Conservation (phyloP, 129 eudicot genomes). For the Apium graveolens region DNA sequence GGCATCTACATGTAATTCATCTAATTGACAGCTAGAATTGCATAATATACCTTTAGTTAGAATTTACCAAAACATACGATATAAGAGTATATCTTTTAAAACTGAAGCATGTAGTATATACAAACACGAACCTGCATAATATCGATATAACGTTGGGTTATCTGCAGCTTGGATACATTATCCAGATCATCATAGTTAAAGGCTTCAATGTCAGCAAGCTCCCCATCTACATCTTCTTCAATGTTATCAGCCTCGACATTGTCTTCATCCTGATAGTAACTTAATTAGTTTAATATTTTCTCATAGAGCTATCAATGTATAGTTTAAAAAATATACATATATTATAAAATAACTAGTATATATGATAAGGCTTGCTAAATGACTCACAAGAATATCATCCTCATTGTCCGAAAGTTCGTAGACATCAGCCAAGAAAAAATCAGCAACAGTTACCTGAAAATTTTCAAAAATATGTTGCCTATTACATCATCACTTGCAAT, state of each 20-base stretch:
- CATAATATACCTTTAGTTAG: background rate
- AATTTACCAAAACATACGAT: background rate
- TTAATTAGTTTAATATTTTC: background rate
- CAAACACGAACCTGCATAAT: slow-evolving; percentile 64
- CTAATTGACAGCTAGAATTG: slow-evolving; percentile 2
- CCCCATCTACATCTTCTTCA: slow-evolving; percentile 81
- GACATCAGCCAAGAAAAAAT: slow-evolving; percentile 94
- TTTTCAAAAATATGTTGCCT: background rate
- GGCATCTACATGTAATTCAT: background rate
- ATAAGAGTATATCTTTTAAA: background rate
- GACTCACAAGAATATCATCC: slow-evolving; percentile 59
- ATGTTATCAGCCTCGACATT: slow-evolving; percentile 47
- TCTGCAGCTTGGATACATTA: slow-evolving; percentile 70
- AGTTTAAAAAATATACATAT: background rate
- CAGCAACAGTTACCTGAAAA: slow-evolving; percentile 88
- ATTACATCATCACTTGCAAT: background rate
- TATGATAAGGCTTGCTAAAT: background rate
- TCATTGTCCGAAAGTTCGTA: slow-evolving; percentile 93
- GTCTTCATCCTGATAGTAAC: slow-evolving; percentile 54
- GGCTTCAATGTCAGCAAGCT: slow-evolving; percentile 74
- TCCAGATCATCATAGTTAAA: slow-evolving; percentile 80
- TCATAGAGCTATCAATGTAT: too few species aligned
- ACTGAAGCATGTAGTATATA: background rate
- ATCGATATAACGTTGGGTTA: slow-evolving; percentile 60
- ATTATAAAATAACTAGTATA: too few species aligned